Percentiles rank a stretch among this genome's conserved stretches.
Evolutionary conservation across 768 basidiomycete genomes (phyloP).

Genomic region (Naganishia vaughanmartiniae): DNA sequence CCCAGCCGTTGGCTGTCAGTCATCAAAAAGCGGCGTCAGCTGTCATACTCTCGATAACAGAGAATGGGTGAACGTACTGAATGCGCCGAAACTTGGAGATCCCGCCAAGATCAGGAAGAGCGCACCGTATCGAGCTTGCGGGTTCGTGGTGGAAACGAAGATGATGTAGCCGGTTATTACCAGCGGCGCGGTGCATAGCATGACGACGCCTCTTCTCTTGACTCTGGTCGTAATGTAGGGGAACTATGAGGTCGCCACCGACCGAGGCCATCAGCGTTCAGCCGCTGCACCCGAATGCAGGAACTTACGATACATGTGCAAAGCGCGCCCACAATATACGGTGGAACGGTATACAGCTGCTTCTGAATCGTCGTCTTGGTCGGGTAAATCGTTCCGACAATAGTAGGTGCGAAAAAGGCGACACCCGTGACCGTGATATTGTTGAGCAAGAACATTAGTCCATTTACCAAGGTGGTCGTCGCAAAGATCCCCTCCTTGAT

Average conservation of each 20-base stretch:
- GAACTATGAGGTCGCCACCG: not conserved
- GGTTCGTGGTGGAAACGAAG: slow-evolving; percentile 29
- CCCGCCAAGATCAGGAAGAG: slow-evolving; percentile 11
- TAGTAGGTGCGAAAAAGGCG: slow-evolving; percentile 33
- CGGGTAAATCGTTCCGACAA: slow-evolving; percentile 42
- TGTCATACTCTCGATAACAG: not conserved
- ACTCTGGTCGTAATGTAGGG: slow-evolving; percentile 35
- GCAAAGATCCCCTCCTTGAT: slow-evolving; percentile 28
- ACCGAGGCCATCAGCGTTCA: not conserved
- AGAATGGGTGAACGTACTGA: not conserved
- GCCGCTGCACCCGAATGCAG: not conserved
- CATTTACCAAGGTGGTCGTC: slow-evolving; percentile 30
- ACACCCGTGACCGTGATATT: slow-evolving; percentile 36
- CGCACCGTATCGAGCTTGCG: slow-evolving; percentile 15
- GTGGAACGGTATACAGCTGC: slow-evolving; percentile 38
- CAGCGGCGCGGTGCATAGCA: slow-evolving; percentile 28
- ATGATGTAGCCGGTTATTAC: slow-evolving; percentile 34
- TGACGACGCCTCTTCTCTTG: slow-evolving; percentile 31
- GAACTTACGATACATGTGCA: slow-evolving; percentile 29
- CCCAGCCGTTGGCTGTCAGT: slow-evolving; percentile 1
- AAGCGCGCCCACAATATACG: slow-evolving; percentile 32
- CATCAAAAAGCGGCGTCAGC: not conserved
- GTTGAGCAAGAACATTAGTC: slow-evolving; percentile 41
- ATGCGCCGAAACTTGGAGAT: not conserved
- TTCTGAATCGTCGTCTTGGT: slow-evolving; percentile 28